Base-by-base conservation (phyloP, 2,329 filamentous ascomycete genomes). In the Xylaria sp. region DNA sequence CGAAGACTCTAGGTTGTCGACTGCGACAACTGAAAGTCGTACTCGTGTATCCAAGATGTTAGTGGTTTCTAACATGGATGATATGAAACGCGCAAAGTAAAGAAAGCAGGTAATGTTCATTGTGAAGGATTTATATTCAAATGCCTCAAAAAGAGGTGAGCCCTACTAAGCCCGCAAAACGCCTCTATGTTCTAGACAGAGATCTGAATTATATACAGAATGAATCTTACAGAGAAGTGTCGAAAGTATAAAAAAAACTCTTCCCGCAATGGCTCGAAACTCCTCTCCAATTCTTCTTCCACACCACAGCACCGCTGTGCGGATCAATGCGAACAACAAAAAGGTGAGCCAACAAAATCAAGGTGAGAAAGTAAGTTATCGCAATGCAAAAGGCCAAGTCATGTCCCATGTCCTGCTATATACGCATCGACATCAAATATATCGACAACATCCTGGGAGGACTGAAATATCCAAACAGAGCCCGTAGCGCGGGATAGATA, bases 141-240 rank as follows among this genome's bases (percentile, higher is more conserved):
- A 61, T 50, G 34, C 50, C 58, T 58, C 23, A 39, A 36, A 60
- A 30, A 34, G 39, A 60, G 32, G 46, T 36, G 52, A 57, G 50
- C 34, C 62, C 18, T 41, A 46, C 36, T 10, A 52, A 65, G 41
- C 62, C 36, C 52, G 45, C 43, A 50, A 64, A 60, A 65, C 66
- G 60, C 66, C 62, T 68, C 66, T 68, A 68, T 68, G 61, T 60
- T 64, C 66, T 68, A 65, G 61, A 58, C 61, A 67, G 53, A 65
- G 52, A 65, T 52, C n/a, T 34, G n/a, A 65, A 48, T 57, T 68
- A 65, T 68, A 65, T 68, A 65, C 52, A 61, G 52, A 59, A 39
- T 5, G 28, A 52, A 45, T 64, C 43, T 20, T 56, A 60, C 25
- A 63, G 39, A 63, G 23, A 56, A 28, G n/a, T 39, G 20, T 30